A percentile compares a stretch with the other conserved stretches of the same genome.
phyloP scores from a whole-genome alignment of 352 stramenopile species.

The Phytophthora aleatoria region DNA sequence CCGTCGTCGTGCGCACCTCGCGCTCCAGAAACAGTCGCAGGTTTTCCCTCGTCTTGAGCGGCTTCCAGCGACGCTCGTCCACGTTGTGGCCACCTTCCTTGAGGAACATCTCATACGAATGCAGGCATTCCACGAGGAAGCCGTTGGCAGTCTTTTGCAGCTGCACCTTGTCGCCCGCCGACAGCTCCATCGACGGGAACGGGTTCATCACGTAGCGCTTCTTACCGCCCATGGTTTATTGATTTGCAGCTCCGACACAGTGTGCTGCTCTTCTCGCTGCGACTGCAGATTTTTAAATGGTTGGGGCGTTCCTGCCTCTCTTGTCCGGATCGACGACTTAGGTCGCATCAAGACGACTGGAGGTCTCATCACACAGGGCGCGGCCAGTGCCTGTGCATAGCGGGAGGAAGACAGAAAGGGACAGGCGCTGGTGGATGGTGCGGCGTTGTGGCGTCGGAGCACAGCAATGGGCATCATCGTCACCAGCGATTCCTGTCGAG shows the following conservation, averaged over 20 bases:
- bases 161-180: slow-evolving; percentile 33
- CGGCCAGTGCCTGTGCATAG: slow-evolving; percentile 14
- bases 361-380: slow-evolving; percentile 18
- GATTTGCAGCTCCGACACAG: not conserved
- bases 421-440: slow-evolving; percentile 29
- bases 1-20: slow-evolving; percentile 36
- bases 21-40: slow-evolving; percentile 38
- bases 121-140: slow-evolving; percentile 33
- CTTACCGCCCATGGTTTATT: slow-evolving; percentile 29
- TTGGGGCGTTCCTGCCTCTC: slow-evolving; percentile 15
- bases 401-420: slow-evolving; percentile 20
- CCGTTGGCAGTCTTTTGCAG: slow-evolving; percentile 35
- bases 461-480: slow-evolving; percentile 5
- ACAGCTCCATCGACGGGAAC: slow-evolving; percentile 42
- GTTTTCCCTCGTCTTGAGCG: slow-evolving; percentile 39
- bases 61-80: slow-evolving; percentile 50
- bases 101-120: slow-evolving; percentile 32
- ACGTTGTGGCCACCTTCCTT: slow-evolving; percentile 31
- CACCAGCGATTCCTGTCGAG: slow-evolving; percentile 4
- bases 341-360: slow-evolving; percentile 37
- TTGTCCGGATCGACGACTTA: slow-evolving; percentile 33
- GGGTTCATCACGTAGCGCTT: slow-evolving; percentile 44
- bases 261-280: slow-evolving; percentile 13
- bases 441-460: slow-evolving; percentile 25
- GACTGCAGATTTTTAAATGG: slow-evolving; percentile 35